Base-by-base conservation (phyloP, 345 rosid genomes). In the Eucalyptus virginea region DNA sequence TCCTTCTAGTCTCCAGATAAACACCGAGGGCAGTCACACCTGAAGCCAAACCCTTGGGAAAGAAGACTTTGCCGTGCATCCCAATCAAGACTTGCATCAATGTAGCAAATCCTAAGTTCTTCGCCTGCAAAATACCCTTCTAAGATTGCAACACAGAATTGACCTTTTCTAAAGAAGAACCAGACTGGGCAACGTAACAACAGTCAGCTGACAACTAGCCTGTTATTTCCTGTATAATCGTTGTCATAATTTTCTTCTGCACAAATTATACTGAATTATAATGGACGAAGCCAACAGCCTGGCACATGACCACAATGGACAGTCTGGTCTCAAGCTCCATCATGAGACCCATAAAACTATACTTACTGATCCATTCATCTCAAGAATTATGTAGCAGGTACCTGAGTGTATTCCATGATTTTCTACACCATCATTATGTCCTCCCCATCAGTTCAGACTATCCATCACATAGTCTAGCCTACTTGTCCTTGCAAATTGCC, bases 51-150 rank as follows among this genome's bases (percentile, higher is more conserved):
- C 21, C 99, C 99, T 91, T 94, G 92, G 42, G 92, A 92, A 89
- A 96, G 92, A 56, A 96, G 30, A 69, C 91, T 89, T 88, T 95
- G 96, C 26, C 97, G 91, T 51, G 96, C 98, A 88, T 95, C 93
- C 81, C 51, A 93, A 91, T 94, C 94, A 97, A 97, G 92, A 90
- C 99, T 96, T 52, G 96, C 95, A 90, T 96, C 98, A 85, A 96
- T 96, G 87, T 96, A 97, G 91, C 98, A 94, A 65, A 96, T 96
- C 50, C 96, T 93, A 54, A 97, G 97, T 94, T 96, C 99, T 94
- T 97, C 98, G 50, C 94, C 99, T 97, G 92, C 92, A 92, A 90
- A 81, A 91, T 87, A 19, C 86, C 60, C 87, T 49, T 30, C 0
- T 47, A 18, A 52, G 60, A 86, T 32, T 34, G 81, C 24, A 34